Evolutionary conservation across 2,329 filamentous ascomycete species (phyloP).

Genomic region (Aspergillus neoniger): DNA sequence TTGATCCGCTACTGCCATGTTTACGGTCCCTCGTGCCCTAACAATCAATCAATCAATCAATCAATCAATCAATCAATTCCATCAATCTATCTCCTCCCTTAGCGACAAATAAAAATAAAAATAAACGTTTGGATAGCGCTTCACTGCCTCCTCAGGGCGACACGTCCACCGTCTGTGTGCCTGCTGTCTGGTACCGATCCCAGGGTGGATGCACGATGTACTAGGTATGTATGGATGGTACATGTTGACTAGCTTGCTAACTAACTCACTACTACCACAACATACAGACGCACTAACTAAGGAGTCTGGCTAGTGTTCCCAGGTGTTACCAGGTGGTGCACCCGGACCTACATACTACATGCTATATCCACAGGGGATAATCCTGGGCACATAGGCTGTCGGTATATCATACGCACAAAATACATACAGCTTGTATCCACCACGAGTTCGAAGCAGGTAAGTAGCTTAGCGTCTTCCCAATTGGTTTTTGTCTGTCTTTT

Average conservation of each 20-base stretch:
- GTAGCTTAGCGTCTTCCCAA: not conserved
- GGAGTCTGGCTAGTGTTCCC: not conserved
- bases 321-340: not conserved
- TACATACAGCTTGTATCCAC: conserved; percentile 4
- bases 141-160: not conserved
- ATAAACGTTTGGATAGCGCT: not conserved
- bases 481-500: not conserved
- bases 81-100: not conserved
- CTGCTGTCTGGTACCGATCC: not conserved
- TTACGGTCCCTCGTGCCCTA: not conserved
- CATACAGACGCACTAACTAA: not conserved
- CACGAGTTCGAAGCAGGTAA: conserved; percentile 2
- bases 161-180: not conserved
- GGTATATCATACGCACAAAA: not conserved
- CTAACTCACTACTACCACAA: not conserved
- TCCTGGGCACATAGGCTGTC: not conserved
- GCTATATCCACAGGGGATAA: not conserved
- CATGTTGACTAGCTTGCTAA: not conserved
- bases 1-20: not conserved
- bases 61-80: not conserved
- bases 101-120: not conserved
- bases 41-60: not conserved
- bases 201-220: conserved; percentile 2
- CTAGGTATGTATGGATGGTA: not conserved
- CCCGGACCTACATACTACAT: not conserved